Conservation (phyloP, 164 flowering plant species). For the Piper betle region DNA sequence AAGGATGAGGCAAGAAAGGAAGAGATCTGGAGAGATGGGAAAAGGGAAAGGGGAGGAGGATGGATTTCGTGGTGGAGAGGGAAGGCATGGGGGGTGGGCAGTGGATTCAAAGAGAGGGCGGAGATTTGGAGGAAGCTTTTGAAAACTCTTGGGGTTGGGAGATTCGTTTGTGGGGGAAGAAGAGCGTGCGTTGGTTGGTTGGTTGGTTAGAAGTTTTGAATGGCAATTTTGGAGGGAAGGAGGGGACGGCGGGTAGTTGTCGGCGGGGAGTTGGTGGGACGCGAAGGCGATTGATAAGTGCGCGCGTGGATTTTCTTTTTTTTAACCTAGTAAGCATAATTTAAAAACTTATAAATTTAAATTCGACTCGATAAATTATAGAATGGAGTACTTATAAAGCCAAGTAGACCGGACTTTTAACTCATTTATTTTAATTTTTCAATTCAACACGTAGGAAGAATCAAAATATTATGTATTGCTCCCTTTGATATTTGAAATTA, state of each 20-base stretch:
- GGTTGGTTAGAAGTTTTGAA: not conserved
- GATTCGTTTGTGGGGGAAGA: not conserved
- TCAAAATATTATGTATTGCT: too few relatives aligned
- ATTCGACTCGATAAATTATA: too few relatives aligned
- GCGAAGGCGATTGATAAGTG: too few relatives aligned
- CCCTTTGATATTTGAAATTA: too few relatives aligned
- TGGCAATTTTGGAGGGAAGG: not conserved
- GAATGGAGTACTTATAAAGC: too few relatives aligned
- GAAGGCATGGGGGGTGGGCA: slow-evolving; percentile 16
- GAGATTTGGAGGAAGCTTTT: not conserved
- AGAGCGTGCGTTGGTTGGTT: not conserved
- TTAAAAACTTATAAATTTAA: too few relatives aligned
- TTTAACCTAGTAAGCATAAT: too few relatives aligned
- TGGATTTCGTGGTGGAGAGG: slow-evolving; percentile 12
- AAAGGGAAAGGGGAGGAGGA: slow-evolving; percentile 6
- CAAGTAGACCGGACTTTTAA: too few relatives aligned
- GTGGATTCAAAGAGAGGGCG: slow-evolving; percentile 5
- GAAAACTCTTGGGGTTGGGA: too few relatives aligned
- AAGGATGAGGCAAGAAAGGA: not conserved
- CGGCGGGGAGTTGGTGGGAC: not conserved
- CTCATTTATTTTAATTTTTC: too few relatives aligned
- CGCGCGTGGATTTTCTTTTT: too few relatives aligned
- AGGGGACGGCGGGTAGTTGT: not conserved
- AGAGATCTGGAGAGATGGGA: not conserved
- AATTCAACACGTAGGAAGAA: too few relatives aligned